Evolutionary conservation across 1,139 yeast genomes (phyloP), one percentile per base, ranked within the genome.

Genomic region (Saccharomyces hybrid): DNA sequence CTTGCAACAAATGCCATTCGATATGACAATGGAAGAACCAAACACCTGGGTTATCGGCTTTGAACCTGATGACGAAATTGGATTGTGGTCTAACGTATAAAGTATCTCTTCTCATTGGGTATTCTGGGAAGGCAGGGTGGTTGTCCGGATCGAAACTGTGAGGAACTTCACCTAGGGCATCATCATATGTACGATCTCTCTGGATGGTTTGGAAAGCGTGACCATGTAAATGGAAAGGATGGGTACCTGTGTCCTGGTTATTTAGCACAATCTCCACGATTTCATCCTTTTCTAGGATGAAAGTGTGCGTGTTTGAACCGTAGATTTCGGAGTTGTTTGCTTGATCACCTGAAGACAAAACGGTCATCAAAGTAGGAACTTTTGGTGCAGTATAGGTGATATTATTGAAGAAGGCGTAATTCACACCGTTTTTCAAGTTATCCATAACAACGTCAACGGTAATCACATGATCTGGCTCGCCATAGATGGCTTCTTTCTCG

Each of bases 21-120:
- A 89, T 84, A 65, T 89, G 96, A 73, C 96, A 90, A 70, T 89
- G 96, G 88, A 89, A 89, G 65, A 85, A 77, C 95, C 96, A 88
- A 46, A 88, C 89, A 64, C 96, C 96, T 28, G 96, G 96, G 69
- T 88, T 88, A 64, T 85, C 82, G 52, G 95, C 88, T 61, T 76
- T 78, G 72, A 88, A 87, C 65, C 96, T 76, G 25, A 79, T 69
- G n/a, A 78, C 80, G 64, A 88, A 78, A 71, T 84, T 83, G 31
- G 91, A 87, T 62, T 83, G 84, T 31, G 87, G 83, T 59, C 79
- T 78, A 34, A 85, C 82, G 62, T 76, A 79, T 25, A 82, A 78
- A 1, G 88, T 82, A 66, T 88, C 96, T 70, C 95, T 80, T 55
- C 76, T 71, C 79, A 84, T 75, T 51, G 95, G 95, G 64, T 72